Evolutionary conservation across 345 rosid genomes (phyloP).

Genomic region (Sonneratia alba): DNA sequence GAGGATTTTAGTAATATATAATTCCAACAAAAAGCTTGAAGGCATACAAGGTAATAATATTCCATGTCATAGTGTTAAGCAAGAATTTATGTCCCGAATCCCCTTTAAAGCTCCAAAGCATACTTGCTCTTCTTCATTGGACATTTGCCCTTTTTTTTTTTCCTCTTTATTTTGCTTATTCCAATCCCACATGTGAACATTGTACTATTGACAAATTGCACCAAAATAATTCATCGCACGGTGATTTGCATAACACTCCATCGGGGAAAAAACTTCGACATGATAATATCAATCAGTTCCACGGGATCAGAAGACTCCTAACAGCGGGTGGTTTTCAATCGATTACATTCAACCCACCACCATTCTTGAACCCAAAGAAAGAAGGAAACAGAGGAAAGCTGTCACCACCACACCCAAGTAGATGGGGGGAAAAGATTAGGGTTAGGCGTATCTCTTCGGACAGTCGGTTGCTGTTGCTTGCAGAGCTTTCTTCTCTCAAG

Average conservation of each 20-base stretch:
- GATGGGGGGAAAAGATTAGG: no score
- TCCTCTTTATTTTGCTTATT: no score
- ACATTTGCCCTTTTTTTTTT: no score
- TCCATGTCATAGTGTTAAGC: background rate
- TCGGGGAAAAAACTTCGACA: background rate
- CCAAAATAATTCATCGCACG: no score
- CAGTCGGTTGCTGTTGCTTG: background rate
- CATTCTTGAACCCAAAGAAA: background rate
- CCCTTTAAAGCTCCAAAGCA: background rate
- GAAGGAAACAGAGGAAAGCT: background rate
- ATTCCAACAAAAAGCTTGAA: no score
- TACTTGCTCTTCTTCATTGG: no score
- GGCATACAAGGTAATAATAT: no score
- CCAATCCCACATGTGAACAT: no score
- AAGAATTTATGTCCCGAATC: slow-evolving; percentile 1
- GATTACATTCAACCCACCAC: background rate
- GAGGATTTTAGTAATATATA: no score
- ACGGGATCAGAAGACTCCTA: background rate
- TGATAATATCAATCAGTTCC: no score
- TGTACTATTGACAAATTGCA: no score
- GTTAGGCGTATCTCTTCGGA: background rate
- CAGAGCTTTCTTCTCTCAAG: background rate
- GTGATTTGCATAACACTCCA: no score
- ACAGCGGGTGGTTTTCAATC: background rate
- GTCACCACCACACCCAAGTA: background rate